Percentiles rank a stretch among this genome's conserved stretches.
These are phyloP conservation scores for Cordyceps farinosa DNA, from an alignment of 2,329 filamentous ascomycete genomes.

Conservation along the genomic window DNA sequence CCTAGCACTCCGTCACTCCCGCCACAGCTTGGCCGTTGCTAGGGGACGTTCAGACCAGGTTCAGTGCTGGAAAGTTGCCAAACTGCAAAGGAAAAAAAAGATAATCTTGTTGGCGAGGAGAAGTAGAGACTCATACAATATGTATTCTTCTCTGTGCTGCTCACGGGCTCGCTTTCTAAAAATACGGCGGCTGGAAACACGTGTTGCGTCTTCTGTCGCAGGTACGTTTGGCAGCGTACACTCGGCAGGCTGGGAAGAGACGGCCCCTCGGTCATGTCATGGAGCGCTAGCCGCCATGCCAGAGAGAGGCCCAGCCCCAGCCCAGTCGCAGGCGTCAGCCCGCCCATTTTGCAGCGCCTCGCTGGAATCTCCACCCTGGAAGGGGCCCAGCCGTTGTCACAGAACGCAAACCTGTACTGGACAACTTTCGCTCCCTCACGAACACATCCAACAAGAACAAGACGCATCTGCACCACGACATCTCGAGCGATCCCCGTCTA, in stretches of 20 bases:
- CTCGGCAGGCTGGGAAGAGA: neutral
- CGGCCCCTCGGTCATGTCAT: neutral
- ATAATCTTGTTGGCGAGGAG: neutral
- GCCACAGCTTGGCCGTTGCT: conserved; percentile 4
- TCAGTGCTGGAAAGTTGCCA: neutral
- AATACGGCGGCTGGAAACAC: neutral
- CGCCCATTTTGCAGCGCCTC: conserved; percentile 11
- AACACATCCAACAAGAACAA: neutral
- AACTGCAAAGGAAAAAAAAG: neutral
- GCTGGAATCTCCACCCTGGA: conserved; percentile 5
- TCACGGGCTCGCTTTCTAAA: neutral
- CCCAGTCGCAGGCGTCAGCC: neutral
- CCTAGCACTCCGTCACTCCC: neutral
- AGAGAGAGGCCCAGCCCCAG: neutral
- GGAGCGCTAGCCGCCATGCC: neutral
- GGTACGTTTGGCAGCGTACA: conserved; percentile 8
- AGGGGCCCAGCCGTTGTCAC: conserved; percentile 7
- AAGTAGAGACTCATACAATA: neutral
- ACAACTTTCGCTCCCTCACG: conserved; percentile 10
- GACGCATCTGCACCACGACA: conserved; percentile 6
- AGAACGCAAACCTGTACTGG: conserved; percentile 6
- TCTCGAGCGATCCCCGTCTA: neutral
- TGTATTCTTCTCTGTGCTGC: too few relatives aligned
- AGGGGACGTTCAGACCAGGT: neutral
- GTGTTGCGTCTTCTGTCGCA: conserved; percentile 12